Conservation (phyloP, 768 basidiomycete genomes). For the Leccinum rimulosum region DNA sequence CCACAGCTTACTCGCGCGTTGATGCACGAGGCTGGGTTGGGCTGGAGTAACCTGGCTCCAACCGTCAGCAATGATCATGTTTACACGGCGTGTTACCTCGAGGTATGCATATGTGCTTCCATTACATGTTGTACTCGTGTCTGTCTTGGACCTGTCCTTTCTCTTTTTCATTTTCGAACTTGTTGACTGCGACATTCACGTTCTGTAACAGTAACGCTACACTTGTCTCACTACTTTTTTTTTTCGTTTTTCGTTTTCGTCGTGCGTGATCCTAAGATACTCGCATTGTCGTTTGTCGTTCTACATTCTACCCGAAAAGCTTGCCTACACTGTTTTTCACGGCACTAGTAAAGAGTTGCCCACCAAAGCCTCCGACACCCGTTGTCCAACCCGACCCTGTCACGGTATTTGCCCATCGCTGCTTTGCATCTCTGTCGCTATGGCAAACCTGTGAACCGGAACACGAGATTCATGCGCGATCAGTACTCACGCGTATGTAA, state of each 20-base stretch:
- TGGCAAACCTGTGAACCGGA: slow-evolving; percentile 9
- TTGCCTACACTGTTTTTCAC: slow-evolving; percentile 80
- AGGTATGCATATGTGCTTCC: slow-evolving; percentile 15
- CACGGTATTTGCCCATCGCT: slow-evolving; percentile 80
- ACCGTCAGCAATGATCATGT: slow-evolving; percentile 6
- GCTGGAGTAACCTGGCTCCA: slow-evolving; percentile 34
- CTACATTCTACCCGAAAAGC: slow-evolving; percentile 53
- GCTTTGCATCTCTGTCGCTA: slow-evolving; percentile 91
- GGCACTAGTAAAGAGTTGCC: slow-evolving; percentile 77
- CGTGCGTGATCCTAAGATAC: slow-evolving; percentile 6
- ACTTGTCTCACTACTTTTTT: slow-evolving; percentile 2
- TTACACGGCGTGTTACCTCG: slow-evolving; percentile 10
- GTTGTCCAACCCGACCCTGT: slow-evolving; percentile 69
- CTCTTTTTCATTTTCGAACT: slow-evolving; percentile 2
- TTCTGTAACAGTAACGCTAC: slow-evolving; percentile 31
- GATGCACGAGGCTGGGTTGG: slow-evolving; percentile 82
- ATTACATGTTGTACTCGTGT: slow-evolving; percentile 24
- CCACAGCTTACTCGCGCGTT: slow-evolving; percentile 79
- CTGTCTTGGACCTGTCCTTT: slow-evolving; percentile 22
- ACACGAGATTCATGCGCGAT: slow-evolving; percentile 5
- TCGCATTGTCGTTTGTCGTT: slow-evolving; percentile 14
- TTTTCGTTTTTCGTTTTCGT: slow-evolving; percentile 2
- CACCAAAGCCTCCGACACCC: slow-evolving; percentile 79
- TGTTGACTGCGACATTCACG: slow-evolving; percentile 19
- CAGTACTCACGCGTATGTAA: slow-evolving; percentile 82